Conservation (phyloP, 2,329 filamentous ascomycete genomes). For the Cladophialophora chaetospira region DNA sequence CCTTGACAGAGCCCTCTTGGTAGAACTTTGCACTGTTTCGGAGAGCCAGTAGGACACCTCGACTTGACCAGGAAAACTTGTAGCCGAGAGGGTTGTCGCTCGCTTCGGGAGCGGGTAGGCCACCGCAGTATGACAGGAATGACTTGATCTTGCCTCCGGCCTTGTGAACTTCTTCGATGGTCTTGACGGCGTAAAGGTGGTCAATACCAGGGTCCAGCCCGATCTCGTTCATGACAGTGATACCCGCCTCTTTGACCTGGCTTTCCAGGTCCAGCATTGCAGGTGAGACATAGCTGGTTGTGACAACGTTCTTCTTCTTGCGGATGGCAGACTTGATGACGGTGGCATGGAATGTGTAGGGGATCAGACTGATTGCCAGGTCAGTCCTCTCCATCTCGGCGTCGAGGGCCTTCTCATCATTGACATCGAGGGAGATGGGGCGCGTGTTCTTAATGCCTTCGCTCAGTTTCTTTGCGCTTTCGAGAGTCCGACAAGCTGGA, state of each 20-base stretch:
- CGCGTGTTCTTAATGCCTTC: constrained; percentile 70
- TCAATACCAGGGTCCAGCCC: constrained; percentile 55
- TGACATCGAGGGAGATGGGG: constrained; percentile 83
- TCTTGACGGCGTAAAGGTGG: constrained; percentile 76
- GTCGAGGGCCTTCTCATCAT: constrained; percentile 73
- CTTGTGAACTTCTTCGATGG: constrained; percentile 83
- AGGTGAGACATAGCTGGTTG: constrained; percentile 88
- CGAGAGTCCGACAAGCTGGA: constrained; percentile 77
- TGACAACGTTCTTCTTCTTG: constrained; percentile 94
- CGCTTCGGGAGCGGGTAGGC: constrained; percentile 62
- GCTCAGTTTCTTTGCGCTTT: constrained; percentile 72
- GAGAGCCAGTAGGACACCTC: constrained; percentile 84
- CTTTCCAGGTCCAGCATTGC: constrained; percentile 88
- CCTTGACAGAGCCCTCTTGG: constrained; percentile 65
- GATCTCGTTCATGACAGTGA: constrained; percentile 98
- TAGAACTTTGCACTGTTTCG: constrained; percentile 83
- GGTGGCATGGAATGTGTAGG: constrained; percentile 83
- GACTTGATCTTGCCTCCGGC: constrained; percentile 80
- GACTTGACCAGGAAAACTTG: constrained; percentile 81
- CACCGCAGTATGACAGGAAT: constrained; percentile 85
- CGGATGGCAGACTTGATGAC: constrained; percentile 94
- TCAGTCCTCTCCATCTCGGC: constrained; percentile 77
- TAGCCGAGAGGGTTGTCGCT: constrained; percentile 90
- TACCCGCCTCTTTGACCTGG: constrained; percentile 82
- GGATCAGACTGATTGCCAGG: constrained; percentile 79